Evolutionary conservation across 768 basidiomycete genomes (phyloP).

Genomic region (Lentinula guzmanii): DNA sequence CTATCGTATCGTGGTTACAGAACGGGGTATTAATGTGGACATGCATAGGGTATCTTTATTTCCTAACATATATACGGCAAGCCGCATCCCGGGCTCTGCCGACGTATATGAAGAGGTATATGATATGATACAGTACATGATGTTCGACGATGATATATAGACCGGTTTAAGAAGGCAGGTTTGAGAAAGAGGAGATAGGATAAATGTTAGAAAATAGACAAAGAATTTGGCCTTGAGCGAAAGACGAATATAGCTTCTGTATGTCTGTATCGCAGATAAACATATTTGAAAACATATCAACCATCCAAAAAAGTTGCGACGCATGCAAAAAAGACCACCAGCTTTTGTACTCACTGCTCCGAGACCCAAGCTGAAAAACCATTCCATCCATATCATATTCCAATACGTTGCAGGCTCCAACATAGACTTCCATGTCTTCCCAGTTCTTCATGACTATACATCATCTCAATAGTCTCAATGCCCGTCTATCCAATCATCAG

Average conservation of each 20-base stretch:
- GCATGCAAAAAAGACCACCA: not conserved
- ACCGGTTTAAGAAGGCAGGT: not conserved
- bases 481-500: conserved; percentile 24
- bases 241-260: not conserved
- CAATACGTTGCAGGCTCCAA: too few relatives aligned
- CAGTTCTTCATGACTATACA: too few relatives aligned
- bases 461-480: not conserved
- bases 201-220: not conserved
- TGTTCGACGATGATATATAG: not conserved
- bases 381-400: not conserved
- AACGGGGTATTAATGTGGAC: not conserved
- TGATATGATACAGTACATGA: not conserved
- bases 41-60: not conserved
- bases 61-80: not conserved
- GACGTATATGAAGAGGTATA: not conserved
- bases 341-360: not conserved
- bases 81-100: too few relatives aligned
- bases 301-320: not conserved
- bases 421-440: not conserved
- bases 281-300: not conserved
- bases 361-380: not conserved
- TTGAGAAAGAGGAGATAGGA: not conserved
- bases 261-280: not conserved
- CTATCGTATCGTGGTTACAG: too few relatives aligned
- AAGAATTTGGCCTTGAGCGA: not conserved